Conservation (phyloP, 2,329 filamentous ascomycete genomes). For the Scedosporium minutisporum region DNA sequence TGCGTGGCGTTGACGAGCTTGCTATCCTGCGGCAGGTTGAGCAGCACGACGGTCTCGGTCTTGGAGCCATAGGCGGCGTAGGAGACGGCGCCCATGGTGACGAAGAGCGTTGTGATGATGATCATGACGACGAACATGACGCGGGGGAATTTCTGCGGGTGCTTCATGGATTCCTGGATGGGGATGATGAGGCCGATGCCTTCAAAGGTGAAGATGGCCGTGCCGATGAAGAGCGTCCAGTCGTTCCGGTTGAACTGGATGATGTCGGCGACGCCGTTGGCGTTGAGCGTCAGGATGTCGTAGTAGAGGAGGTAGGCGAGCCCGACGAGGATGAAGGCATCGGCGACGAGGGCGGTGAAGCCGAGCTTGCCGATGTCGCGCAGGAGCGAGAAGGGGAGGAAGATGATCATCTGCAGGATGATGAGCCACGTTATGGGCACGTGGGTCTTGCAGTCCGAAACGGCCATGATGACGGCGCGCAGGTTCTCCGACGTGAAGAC, state of each 20-base stretch:
- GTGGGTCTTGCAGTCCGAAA: slow-evolving; percentile 74
- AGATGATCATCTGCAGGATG: slow-evolving; percentile 88
- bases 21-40: slow-evolving; percentile 93
- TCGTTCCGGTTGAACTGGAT: slow-evolving; percentile 79
- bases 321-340: slow-evolving; percentile 87
- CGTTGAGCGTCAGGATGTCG: slow-evolving; percentile 74
- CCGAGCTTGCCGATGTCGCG: slow-evolving; percentile 96
- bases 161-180: slow-evolving; percentile 93
- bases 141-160: slow-evolving; percentile 79
- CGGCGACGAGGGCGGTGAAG: slow-evolving; percentile 86
- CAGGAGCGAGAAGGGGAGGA: slow-evolving; percentile 86
- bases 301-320: slow-evolving; percentile 94
- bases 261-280: slow-evolving; percentile 73
- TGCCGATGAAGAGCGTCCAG: slow-evolving; percentile 98
- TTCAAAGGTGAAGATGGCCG: slow-evolving; percentile 97
- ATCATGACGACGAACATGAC: slow-evolving; percentile 90
- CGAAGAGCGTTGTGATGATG: slow-evolving; percentile 84
- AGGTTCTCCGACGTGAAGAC: slow-evolving; percentile 95
- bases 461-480: slow-evolving; percentile 87
- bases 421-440: slow-evolving; percentile 88
- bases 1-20: slow-evolving; percentile 93
- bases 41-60: slow-evolving; percentile 90
- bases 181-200: slow-evolving; percentile 96
- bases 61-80: slow-evolving; percentile 93
- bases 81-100: slow-evolving; percentile 82